These are phyloP conservation scores for Lolium perenne DNA, from an alignment of 176 grass and related monocot species.

Conservation along the genomic window DNA sequence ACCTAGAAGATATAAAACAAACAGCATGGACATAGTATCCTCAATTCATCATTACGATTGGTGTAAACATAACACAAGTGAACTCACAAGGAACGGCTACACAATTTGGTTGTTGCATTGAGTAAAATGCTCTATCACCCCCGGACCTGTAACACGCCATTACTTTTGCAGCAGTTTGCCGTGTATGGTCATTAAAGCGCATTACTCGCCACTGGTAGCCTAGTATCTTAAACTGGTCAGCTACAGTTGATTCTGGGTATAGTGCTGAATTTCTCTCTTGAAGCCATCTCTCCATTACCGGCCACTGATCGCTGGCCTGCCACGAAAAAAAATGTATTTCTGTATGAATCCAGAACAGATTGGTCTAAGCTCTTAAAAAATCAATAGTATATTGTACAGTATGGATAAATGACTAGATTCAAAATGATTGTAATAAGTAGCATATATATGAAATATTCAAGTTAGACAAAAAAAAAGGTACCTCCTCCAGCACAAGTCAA, in stretches of 20 bases:
- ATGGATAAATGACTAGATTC: neutral
- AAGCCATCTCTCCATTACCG: constrained; percentile 65
- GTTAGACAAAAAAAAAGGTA: neutral
- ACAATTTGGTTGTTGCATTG: constrained; percentile 90
- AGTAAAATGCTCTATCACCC: constrained; percentile 52
- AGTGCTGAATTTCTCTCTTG: constrained; percentile 66
- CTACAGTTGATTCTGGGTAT: constrained; percentile 48
- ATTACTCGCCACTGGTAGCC: constrained; percentile 93
- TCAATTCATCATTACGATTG: neutral
- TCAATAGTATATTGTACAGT: neutral
- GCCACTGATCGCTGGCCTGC: constrained; percentile 62
- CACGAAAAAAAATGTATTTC: neutral
- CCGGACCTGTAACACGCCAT: constrained; percentile 69
- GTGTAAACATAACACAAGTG: constrained; percentile 19
- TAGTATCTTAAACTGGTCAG: constrained; percentile 72
- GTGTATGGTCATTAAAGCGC: constrained; percentile 83
- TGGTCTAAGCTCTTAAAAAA: neutral
- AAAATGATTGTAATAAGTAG: neutral
- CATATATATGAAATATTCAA: constrained; percentile 17
- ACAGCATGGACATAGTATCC: neutral
- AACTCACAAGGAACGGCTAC: constrained; percentile 92
- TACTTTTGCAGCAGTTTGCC: constrained; percentile 85
- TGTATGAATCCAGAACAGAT: neutral
- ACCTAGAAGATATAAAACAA: neutral
- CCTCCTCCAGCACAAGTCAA: too few relatives aligned